Base-by-base conservation (phyloP, 495 filamentous ascomycete genomes). In the Xylaria scruposa region DNA sequence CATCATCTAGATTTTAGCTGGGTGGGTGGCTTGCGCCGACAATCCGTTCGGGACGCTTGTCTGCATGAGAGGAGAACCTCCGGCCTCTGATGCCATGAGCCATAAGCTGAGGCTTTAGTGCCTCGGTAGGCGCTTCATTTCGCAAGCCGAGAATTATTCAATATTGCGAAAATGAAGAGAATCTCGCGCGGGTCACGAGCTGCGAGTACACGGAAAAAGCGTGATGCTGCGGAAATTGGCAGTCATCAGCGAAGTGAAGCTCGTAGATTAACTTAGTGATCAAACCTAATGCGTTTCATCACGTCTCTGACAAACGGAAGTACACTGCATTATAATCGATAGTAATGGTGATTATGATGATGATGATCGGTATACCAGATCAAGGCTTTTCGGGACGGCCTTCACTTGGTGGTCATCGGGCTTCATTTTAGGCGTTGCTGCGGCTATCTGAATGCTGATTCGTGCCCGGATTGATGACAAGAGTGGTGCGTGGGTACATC, bases 391-490 rank as follows among this genome's bases (percentile, higher is more conserved):
- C 26, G 31, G 7, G 44, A 47, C 13, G 42, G 29, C 24, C 67
- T 19, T 61, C 42, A 26, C 44, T 63, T 63, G n/a, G 49, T 40
- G 67, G 56, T 42, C 54, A 62, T 60, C 67, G 56, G 42, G 58
- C 58, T 68, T 58, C 65, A 67, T 54, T 70, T 36, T 46, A 63
- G 67, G 65, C 33, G 51, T n/a, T 53, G 46, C 56, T 51, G 33
- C 58, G 44, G 26, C n/a, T n/a, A 4, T 8, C 13, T 47, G 31
- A 8, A 56, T 10, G 42, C 70, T 71, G 70, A 71, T 71, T 71
- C 70, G 70, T 71, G 70, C 70, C 70, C 70, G 70, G 70, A 71
- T 67, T 71, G 51, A 66, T 49, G 70, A 65, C 61, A 64, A 65
- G 47, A 42, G 38, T 53, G 70, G 70, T 59, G 69, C 60, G 53